These are phyloP conservation scores for Cryphonectria nitschkei DNA, from an alignment of 2,329 filamentous ascomycete species.

Conservation along the genomic window DNA sequence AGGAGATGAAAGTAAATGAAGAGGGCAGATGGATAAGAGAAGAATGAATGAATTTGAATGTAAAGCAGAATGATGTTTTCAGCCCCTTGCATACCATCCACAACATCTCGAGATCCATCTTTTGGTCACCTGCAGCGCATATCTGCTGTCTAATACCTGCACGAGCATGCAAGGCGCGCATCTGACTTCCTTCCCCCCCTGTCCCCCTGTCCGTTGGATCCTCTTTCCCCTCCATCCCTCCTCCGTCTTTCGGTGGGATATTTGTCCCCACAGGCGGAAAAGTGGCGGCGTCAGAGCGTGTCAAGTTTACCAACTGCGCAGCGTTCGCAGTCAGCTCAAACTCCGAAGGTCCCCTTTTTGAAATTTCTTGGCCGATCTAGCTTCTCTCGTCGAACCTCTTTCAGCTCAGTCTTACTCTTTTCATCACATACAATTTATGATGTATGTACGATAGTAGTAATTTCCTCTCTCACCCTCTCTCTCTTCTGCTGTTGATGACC, in stretches of 20 bases:
- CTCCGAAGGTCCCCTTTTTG: not conserved
- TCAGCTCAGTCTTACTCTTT: not conserved
- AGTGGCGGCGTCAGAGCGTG: not conserved
- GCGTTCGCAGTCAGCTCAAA: not conserved
- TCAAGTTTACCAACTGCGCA: not conserved
- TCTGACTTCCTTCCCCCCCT: not conserved
- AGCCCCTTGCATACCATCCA: not conserved
- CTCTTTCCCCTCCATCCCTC: not conserved
- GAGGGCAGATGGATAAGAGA: not conserved
- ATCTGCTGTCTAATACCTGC: not conserved
- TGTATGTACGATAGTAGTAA: not conserved
- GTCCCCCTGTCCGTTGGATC: not conserved
- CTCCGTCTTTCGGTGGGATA: not conserved
- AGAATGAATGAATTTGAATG: not conserved
- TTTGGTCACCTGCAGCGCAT: not conserved
- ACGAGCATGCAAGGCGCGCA: conserved; percentile 2
- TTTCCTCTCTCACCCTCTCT: not conserved
- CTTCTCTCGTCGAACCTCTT: not conserved
- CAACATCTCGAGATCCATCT: not conserved
- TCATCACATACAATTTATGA: not conserved
- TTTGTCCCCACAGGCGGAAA: not conserved
- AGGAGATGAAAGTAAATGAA: not conserved
- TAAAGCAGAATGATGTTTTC: not conserved
- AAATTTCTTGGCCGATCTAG: not conserved
- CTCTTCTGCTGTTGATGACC: not conserved